Base-by-base conservation (phyloP, 768 basidiomycete species). In the Tricholoma matsutake region DNA sequence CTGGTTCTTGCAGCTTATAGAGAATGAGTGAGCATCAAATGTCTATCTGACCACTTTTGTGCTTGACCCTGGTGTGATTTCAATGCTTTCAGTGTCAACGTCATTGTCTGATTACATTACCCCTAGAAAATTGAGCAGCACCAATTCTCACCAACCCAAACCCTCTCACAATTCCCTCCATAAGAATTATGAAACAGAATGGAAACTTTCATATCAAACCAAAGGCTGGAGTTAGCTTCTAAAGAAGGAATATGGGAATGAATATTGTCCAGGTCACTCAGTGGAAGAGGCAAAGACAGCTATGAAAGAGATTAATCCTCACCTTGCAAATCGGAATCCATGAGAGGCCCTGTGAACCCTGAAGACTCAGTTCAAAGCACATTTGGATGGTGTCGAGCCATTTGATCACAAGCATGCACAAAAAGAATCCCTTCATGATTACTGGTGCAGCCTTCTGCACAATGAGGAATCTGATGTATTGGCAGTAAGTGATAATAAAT, bases 21-120 rank as follows among this genome's bases (percentile, higher is more conserved):
- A 57, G 8, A 41, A 57, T 57, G 56, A 45, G 45, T 25, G 25
- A 31, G 56, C 56, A 31, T 57, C 39, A 57, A 57, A 57, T 31
- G 41, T 57, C 56, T 57, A 57, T 57, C n/a, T 57, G 35, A 57
- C 56, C 11, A 41, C 56, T 29, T 57, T 57, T 45, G 56, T 57
- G 8, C 56, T 57, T 11, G 56, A 57, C 45, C 56, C 56, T 43
- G 56, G 39, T 57, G 11, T 29, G 39, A 45, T 45, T 57, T 31
- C 56, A 16, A 20, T 41, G 29, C 39, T n/a, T 18, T 45, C 29
- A 25, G 22, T 18, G 18, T 25, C 8, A 11, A 16, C 13, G 13
- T 51, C 47, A 28, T 51, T 13, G 5, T 29, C 49, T 51, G 3
- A 51, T 51, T 31, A 29, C 49, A 51, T 51, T 51, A 51, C 25